Conservation (phyloP, 441 rosid genomes). For the Dalechampia spathulata region DNA sequence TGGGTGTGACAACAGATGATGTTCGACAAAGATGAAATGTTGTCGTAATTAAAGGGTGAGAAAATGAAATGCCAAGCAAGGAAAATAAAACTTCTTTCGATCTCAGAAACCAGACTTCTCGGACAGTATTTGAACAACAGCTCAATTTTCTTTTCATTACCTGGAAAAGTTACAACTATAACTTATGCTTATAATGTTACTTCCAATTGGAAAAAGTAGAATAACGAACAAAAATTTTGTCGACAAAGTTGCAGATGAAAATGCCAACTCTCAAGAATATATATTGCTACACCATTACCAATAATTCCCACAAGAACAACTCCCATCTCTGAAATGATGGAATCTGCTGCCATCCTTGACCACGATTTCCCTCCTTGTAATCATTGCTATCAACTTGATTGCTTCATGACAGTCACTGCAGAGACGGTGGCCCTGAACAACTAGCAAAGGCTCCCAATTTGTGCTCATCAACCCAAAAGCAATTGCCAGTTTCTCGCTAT, state of each 20-base stretch:
- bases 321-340: slow-evolving; percentile 67
- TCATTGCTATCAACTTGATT: slow-evolving; percentile 50
- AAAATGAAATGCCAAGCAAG: no score
- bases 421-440: slow-evolving; percentile 79
- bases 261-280: no score
- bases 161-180: slow-evolving; percentile 1
- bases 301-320: slow-evolving; percentile 87
- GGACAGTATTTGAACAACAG: not conserved
- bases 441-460: slow-evolving; percentile 53
- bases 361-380: slow-evolving; percentile 52
- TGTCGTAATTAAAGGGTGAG: no score
- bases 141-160: not conserved
- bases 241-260: no score
- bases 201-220: not conserved
- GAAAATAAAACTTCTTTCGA: not conserved
- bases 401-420: slow-evolving; percentile 79
- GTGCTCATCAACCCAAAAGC: slow-evolving; percentile 70
- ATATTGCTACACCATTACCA: slow-evolving; percentile 53
- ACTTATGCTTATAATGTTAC: not conserved
- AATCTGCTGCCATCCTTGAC: slow-evolving; percentile 85
- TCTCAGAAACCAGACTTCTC: not conserved
- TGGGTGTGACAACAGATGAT: no score
- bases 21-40: no score
- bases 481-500: slow-evolving; percentile 79
- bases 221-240: not conserved